Conservation (phyloP, 495 filamentous ascomycete genomes). For the Xylaria intraflava region DNA sequence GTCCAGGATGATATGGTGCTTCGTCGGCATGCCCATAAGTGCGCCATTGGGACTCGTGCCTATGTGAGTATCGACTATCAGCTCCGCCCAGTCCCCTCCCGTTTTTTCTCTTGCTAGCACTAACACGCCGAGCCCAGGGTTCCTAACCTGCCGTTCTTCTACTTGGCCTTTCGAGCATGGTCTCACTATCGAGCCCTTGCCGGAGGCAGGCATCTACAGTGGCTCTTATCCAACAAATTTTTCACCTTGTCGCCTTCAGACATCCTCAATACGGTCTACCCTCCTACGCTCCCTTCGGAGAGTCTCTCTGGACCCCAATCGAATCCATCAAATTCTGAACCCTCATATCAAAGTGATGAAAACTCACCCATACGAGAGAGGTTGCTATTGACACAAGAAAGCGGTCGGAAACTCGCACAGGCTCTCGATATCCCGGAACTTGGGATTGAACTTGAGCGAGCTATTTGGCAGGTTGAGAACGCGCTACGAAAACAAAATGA, state of each 20-base stretch:
- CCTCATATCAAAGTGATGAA: slow-evolving; percentile 17
- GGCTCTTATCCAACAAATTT: slow-evolving; percentile 65
- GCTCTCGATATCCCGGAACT: slow-evolving; percentile 75
- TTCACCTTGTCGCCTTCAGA: slow-evolving; percentile 55
- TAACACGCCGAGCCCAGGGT: slow-evolving; percentile 45
- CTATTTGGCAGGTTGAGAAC: slow-evolving; percentile 77
- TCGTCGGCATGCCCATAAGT: slow-evolving; percentile 77
- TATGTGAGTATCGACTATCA: slow-evolving; percentile 51
- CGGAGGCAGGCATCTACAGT: slow-evolving; percentile 80
- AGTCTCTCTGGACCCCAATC: slow-evolving; percentile 21
- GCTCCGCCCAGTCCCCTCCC: neutral
- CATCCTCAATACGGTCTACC: slow-evolving; percentile 68
- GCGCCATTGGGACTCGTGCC: slow-evolving; percentile 76
- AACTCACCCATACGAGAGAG: slow-evolving; percentile 40
- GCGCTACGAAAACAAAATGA: slow-evolving; percentile 49
- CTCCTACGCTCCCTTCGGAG: slow-evolving; percentile 17
- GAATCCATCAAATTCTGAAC: slow-evolving; percentile 26
- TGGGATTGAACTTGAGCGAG: slow-evolving; percentile 80
- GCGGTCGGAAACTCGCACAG: slow-evolving; percentile 58
- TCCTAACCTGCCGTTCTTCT: slow-evolving; percentile 97
- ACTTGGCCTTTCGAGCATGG: slow-evolving; percentile 73
- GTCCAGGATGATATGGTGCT: slow-evolving; percentile 68
- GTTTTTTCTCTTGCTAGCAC: neutral
- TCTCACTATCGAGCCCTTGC: slow-evolving; percentile 66
- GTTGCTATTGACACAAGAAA: slow-evolving; percentile 52